These are phyloP conservation scores for Serendipita sp. DNA, from an alignment of 768 basidiomycete genomes.

Conservation along the genomic window DNA sequence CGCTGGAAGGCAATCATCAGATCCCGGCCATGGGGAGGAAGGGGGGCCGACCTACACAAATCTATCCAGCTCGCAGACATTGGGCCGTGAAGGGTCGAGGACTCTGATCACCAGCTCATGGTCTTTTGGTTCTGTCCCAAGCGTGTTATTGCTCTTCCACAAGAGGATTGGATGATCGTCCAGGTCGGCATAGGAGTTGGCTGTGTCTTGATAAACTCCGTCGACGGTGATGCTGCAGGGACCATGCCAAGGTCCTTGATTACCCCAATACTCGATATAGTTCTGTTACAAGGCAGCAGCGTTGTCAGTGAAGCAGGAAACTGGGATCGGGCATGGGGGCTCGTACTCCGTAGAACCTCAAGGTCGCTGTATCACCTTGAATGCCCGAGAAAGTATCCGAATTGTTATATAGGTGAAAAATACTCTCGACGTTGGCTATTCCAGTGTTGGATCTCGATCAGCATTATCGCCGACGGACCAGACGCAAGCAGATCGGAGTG, in stretches of 20 bases:
- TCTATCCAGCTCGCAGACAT: conserved; percentile 8
- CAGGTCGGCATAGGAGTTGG: not conserved
- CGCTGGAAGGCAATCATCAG: not conserved
- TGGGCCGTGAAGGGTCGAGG: not conserved
- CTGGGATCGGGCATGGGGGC: not conserved
- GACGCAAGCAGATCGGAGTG: not conserved
- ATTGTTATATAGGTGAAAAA: conserved; percentile 9
- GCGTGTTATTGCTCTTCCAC: not conserved
- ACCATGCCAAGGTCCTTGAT: conserved; percentile 7
- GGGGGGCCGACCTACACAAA: conserved; percentile 1
- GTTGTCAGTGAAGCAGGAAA: not conserved
- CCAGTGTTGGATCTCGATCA: not conserved
- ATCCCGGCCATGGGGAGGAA: not conserved
- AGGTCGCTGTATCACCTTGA: not conserved
- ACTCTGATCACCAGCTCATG: conserved; percentile 5
- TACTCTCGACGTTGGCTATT: not conserved
- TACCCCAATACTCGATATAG: conserved; percentile 7
- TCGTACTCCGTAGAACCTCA: conserved; percentile 5
- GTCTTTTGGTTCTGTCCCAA: not conserved
- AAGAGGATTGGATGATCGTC: conserved; percentile 4
- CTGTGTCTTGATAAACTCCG: not conserved
- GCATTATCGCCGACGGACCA: not conserved
- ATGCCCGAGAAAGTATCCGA: conserved; percentile 6
- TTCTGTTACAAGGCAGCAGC: not conserved
- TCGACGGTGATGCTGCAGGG: conserved; percentile 1